Percentiles rank a stretch among this genome's conserved stretches.
Evolutionary conservation across 305 asterid species (phyloP).

Genomic region (Coffea humblotiana): DNA sequence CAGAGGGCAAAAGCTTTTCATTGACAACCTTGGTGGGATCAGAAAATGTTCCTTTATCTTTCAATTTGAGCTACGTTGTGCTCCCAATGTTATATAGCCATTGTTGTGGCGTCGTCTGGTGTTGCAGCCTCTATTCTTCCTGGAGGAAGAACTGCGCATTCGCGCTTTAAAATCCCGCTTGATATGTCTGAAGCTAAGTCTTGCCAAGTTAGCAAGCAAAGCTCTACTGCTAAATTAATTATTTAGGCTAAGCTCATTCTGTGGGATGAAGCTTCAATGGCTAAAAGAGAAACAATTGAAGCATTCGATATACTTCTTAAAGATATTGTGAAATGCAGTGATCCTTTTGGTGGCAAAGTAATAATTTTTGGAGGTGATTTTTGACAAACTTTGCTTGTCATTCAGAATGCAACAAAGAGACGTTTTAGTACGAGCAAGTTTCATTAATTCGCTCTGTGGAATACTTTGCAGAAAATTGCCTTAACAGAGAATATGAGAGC

Average conservation of each 20-base stretch:
- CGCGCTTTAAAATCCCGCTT: neutral
- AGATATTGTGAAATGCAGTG: neutral
- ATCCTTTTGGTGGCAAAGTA: neutral
- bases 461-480: neutral
- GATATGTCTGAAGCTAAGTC: neutral
- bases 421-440: neutral
- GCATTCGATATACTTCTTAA: neutral
- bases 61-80: neutral
- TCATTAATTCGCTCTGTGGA: neutral
- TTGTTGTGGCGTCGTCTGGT: conserved; percentile 3
- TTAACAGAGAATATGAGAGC: neutral
- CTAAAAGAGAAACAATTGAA: neutral
- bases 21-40: neutral
- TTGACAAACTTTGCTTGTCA: neutral
- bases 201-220: neutral
- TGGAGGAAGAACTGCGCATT: neutral
- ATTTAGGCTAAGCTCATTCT: neutral
- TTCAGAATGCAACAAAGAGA: neutral
- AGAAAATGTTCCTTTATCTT: neutral
- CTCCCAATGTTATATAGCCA: neutral
- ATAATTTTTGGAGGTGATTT: neutral
- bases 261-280: neutral
- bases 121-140: neutral
- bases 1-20: neutral
- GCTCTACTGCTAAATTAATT: neutral